Evolutionary conservation across 139 green algal genomes (phyloP), one percentile per base, ranked within the genome.

Genomic region (Pseudopediastrum boryanum): DNA sequence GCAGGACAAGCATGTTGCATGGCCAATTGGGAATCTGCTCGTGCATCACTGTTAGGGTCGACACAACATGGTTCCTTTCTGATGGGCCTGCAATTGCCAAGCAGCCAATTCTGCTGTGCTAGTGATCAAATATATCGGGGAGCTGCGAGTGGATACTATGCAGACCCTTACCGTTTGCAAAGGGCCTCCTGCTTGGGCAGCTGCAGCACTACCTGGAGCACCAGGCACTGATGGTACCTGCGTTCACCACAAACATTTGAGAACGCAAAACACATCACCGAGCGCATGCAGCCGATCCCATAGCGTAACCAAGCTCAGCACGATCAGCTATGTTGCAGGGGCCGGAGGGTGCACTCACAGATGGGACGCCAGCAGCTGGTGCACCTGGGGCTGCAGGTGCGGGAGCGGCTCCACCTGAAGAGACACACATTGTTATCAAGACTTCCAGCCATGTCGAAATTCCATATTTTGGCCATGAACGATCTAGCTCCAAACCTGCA

Each of bases 311-410:
- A 56, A 56, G n/a, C n/a, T n/a, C n/a, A n/a, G n/a, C n/a, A n/a
- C n/a, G n/a, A n/a, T n/a, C n/a, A n/a, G n/a, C n/a, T n/a, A n/a
- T n/a, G n/a, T n/a, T n/a, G n/a, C n/a, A n/a, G n/a, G n/a, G n/a
- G n/a, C n/a, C n/a, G n/a, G n/a, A n/a, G n/a, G n/a, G n/a, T 56
- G 46, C 46, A 16, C 46, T 56, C 46, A 56, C 46, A 12, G 16
- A n/a, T 56, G 46, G 13, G 12, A 16, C 46, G 13, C 13, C 13
- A 12, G 46, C 61, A 25, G 46, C 46, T n/a, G 61, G 35, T 16
- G 61, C 33, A 19, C 61, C 71, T 27, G 75, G 4, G 66, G 83
- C 74, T 79, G 78, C 78, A 81, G 84, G 38, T 77, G 79, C 62
- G 19, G 43, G 36, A 51, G 51, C 38, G 29, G 84, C 77, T 39